Evolutionary conservation across 2,329 filamentous ascomycete genomes (phyloP), one percentile per base, ranked within the genome.

Genomic region (Colletotrichum sp.): DNA sequence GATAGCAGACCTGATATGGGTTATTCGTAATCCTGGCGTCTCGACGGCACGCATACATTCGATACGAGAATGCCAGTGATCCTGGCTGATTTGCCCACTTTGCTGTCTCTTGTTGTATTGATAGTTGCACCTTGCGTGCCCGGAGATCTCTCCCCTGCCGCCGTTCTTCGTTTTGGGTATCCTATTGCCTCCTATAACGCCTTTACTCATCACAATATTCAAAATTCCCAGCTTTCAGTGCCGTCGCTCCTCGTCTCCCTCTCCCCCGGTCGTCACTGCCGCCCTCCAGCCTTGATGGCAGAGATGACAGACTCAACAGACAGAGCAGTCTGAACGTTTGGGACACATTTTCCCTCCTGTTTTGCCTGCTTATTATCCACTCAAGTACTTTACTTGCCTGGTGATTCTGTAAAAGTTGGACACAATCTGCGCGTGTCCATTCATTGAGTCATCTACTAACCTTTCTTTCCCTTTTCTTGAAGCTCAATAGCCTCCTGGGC

Each of bases 261-360:
- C 36, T n/a, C 5, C 16, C 8, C 1, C 36, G 3, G 11, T 6
- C 36, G 1, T n/a, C 16, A 1, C 36, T 44, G 0, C 16, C 16
- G 1, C 8, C 6, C 5, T 11, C 16, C 8, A 6, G 16, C 8
- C 36, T 5, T 9, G 16, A 39, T 39, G 1, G 36, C 16, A 5
- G 1, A 19, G 36, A 39, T 5, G 1, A 9, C 1, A 19, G 16
- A 5, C 8, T 39, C 16, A 0, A 39, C 8, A 1, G 36, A 9
- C 36, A 39, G 2, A 0, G 7, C 34, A 39, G 34, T 1, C 34
- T 39, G 34, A 2, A 2, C 5, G 7, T 39, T 16, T 0, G 36
- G 15, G 1, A 9, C 34, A n/a, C n/a, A n/a, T n/a, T n/a, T 36
- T 36, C 6, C 13, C 13, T 8, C 6, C 34, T 15, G 6, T 39